Percentiles rank a stretch among this genome's conserved stretches.
Conservation (phyloP, 2,329 filamentous ascomycete species). For the Lasiodiplodia sp. region DNA sequence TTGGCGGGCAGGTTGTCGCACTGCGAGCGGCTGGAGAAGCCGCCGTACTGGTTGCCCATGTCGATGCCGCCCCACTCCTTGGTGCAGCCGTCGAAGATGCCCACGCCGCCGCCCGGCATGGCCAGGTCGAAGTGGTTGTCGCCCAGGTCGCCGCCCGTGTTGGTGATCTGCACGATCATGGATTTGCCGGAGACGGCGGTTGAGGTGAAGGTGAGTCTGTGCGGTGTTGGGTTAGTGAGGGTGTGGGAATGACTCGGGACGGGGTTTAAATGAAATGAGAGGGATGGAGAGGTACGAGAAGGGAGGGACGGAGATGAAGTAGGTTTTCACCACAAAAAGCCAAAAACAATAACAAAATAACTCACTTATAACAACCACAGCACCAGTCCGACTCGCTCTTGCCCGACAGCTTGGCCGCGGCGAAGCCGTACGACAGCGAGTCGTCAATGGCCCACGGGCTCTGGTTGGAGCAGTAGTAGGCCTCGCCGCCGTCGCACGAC, state of each 20-base stretch:
- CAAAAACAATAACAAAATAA: not conserved
- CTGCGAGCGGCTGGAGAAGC: conserved; percentile 58
- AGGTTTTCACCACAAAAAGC: not conserved
- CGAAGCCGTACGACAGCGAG: conserved; percentile 66
- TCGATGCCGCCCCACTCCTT: conserved; percentile 57
- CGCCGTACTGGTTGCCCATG: conserved; percentile 67
- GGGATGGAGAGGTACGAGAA: not conserved
- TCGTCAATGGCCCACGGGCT: conserved; percentile 66
- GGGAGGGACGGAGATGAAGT: not conserved
- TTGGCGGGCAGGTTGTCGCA: conserved; percentile 62
- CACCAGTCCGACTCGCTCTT: conserved; percentile 65
- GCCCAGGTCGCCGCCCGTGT: conserved; percentile 65
- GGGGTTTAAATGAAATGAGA: not conserved
- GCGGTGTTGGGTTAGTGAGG: not conserved
- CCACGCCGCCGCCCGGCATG: conserved; percentile 61
- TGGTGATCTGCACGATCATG: conserved; percentile 68
- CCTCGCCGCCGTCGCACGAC: conserved; percentile 62
- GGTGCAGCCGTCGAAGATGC: conserved; percentile 62
- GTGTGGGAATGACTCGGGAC: too few species aligned
- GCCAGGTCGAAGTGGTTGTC: conserved; percentile 66
- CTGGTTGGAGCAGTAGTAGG: conserved; percentile 68
- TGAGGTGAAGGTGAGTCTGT: conserved; percentile 61
- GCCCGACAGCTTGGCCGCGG: conserved; percentile 64
- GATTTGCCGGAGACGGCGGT: conserved; percentile 63
- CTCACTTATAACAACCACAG: conserved; percentile 65